Percentiles rank a stretch among this genome's conserved stretches.
Evolutionary conservation across 306 rosid genomes (phyloP).

Genomic region (Cicer arietinum): DNA sequence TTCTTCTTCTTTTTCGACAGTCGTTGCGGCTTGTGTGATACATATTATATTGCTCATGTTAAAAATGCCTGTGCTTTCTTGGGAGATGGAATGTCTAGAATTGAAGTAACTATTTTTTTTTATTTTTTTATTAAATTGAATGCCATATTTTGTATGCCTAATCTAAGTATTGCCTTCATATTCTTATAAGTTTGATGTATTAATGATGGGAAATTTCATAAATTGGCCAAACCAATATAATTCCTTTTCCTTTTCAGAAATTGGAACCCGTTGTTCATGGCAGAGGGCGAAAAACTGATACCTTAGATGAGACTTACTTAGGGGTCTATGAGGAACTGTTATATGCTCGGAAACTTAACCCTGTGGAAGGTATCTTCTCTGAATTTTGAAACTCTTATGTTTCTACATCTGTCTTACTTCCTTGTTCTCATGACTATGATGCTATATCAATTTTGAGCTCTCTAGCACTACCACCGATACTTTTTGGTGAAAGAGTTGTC

Average conservation of each 20-base stretch:
- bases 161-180: background rate
- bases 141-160: conserved; percentile 8
- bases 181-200: conserved; percentile 16
- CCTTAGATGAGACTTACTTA: conserved; percentile 74
- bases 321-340: conserved; percentile 81
- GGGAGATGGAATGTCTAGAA: conserved; percentile 96
- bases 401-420: background rate
- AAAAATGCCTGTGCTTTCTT: conserved; percentile 96
- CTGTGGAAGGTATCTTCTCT: conserved; percentile 76
- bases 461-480: too few relatives aligned
- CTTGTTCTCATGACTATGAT: background rate
- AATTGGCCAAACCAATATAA: conserved; percentile 16
- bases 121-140: conserved; percentile 22
- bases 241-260: conserved; percentile 57
- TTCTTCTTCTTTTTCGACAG: conserved; percentile 51
- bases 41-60: conserved; percentile 95
- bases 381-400: conserved; percentile 10
- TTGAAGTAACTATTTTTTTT: conserved; percentile 63
- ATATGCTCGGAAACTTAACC: conserved; percentile 87
- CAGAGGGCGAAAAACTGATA: conserved; percentile 80
- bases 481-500: too few relatives aligned
- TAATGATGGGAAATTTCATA: conserved; percentile 7
- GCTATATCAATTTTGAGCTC: background rate
- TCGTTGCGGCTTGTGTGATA: conserved; percentile 92
- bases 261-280: conserved; percentile 95